phyloP scores from a whole-genome alignment of 768 basidiomycete species.

The Kwoniella bestiolae region DNA sequence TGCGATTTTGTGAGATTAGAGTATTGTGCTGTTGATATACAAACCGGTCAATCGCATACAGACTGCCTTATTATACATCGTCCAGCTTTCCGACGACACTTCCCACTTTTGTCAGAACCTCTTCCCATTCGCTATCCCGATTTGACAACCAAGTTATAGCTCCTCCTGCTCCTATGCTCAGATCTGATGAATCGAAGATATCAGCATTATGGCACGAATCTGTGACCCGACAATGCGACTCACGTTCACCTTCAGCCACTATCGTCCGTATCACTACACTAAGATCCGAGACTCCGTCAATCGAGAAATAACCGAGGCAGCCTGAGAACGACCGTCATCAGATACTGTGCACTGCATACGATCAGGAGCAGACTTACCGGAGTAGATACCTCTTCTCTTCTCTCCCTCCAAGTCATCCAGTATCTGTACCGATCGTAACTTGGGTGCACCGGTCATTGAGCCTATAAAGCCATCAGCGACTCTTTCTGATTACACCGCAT shows the following conservation, averaged over 20 bases:
- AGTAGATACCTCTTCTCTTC: slow-evolving; percentile 75
- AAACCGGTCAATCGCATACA: not conserved
- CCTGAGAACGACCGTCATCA: slow-evolving; percentile 61
- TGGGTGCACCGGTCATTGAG: slow-evolving; percentile 97
- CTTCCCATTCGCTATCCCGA: slow-evolving; percentile 86
- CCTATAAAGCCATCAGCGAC: no score
- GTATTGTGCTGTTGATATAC: not conserved
- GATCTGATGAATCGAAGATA: slow-evolving; percentile 31
- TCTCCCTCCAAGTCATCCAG: slow-evolving; percentile 75
- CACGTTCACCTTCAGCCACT: slow-evolving; percentile 59
- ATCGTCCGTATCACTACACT: slow-evolving; percentile 92
- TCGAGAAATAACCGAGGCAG: slow-evolving; percentile 88
- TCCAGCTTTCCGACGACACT: slow-evolving; percentile 49
- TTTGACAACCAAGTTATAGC: slow-evolving; percentile 93
- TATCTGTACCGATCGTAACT: slow-evolving; percentile 89
- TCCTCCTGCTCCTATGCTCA: slow-evolving; percentile 82
- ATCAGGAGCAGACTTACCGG: slow-evolving; percentile 56
- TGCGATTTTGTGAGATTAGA: not conserved
- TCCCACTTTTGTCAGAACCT: slow-evolving; percentile 80
- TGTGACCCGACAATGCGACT: slow-evolving; percentile 4
- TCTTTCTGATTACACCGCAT: no score
- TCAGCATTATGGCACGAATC: not conserved
- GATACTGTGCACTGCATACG: not conserved
- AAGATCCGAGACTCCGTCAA: slow-evolving; percentile 87
- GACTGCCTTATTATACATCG: slow-evolving; percentile 11